Evolutionary conservation across 352 stramenopile species (phyloP).

Genomic region (Pythium pectinolyticum): DNA sequence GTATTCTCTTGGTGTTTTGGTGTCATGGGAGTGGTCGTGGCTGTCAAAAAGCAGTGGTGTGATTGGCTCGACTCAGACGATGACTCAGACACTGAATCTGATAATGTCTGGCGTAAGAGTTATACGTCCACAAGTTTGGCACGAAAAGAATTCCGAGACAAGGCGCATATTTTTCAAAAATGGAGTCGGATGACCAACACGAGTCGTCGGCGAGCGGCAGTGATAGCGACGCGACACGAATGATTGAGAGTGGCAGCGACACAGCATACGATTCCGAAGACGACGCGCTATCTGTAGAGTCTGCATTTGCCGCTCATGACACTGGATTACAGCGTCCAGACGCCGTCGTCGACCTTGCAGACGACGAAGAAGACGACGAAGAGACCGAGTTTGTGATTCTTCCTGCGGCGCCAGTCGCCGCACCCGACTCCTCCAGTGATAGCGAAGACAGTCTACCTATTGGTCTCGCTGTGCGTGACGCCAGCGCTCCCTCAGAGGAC

Average conservation of each 20-base stretch:
- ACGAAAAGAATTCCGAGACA: conserved; percentile 2
- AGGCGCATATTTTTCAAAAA: neutral
- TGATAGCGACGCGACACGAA: conserved; percentile 18
- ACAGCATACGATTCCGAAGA: neutral
- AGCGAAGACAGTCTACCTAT: conserved; percentile 9
- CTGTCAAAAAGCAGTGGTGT: neutral
- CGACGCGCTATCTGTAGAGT: neutral
- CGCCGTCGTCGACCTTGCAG: conserved; percentile 4
- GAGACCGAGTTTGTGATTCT: conserved; percentile 18
- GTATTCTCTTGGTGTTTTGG: too few relatives aligned
- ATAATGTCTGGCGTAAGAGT: neutral
- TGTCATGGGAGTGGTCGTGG: too few relatives aligned
- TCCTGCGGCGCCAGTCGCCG: neutral
- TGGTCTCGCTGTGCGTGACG: neutral
- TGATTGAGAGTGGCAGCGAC: conserved; percentile 4
- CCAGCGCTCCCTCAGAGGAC: neutral
- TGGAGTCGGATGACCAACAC: conserved; percentile 6
- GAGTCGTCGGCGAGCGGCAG: conserved; percentile 6
- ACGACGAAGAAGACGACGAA: conserved; percentile 9
- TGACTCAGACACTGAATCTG: conserved; percentile 5
- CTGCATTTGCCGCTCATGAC: neutral
- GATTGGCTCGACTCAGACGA: conserved; percentile 6
- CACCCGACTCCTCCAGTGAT: conserved; percentile 2
- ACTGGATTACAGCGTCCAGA: neutral
- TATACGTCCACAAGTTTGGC: conserved; percentile 7